Evolutionary conservation across 2,329 filamentous ascomycete species (phyloP), one percentile per base, ranked within the genome.

Genomic region (Alternaria hordeiaustralica): DNA sequence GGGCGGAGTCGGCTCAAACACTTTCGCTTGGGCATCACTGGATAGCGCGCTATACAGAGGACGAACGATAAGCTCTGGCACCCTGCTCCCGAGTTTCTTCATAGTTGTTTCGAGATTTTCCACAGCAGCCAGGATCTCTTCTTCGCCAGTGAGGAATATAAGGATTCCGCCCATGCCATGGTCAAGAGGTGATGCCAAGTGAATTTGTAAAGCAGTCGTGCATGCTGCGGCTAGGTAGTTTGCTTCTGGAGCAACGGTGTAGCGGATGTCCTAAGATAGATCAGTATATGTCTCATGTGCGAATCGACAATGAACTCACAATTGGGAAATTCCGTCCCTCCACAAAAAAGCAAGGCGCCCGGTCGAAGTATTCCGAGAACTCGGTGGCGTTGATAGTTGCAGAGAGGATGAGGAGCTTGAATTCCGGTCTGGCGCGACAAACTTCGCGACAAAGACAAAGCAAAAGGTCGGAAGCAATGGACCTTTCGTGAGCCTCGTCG

Each of bases 401-500:
- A 0, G 93, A 97, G 3, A 93, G 96, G 60, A 99, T 97, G 30
- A 99, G 85, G 0, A 99, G 82, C 78, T 95, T 97, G 56, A 99
- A 82, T 65, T 98, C 95, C 4, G 91, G 92, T 45, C 96, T 85
- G 56, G 92, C 92, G 64, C 92, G 87, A 0, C 92, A 90, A 65
- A 98, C 87, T 81, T 98, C 95, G 75, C 97, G 97, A 61, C 97
- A 86, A 33, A 99, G 81, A 11, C 92, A 93, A 63, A 97, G 87
- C 8, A 97, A 81, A 60, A 99, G 94, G 79, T 99, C 96, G 0
- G 95, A 97, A 57, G 93, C 89, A 1, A 98, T 87, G 0, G 93
- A 97, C 70, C 96, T 87, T 78, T 99, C 96, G 87, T 99, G 96
- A 0, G 96, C 96, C 79, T 99, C 96, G 77, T 99, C 96, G 60